Conservation (phyloP, 345 rosid genomes). For the Eucalyptus cloeziana region DNA sequence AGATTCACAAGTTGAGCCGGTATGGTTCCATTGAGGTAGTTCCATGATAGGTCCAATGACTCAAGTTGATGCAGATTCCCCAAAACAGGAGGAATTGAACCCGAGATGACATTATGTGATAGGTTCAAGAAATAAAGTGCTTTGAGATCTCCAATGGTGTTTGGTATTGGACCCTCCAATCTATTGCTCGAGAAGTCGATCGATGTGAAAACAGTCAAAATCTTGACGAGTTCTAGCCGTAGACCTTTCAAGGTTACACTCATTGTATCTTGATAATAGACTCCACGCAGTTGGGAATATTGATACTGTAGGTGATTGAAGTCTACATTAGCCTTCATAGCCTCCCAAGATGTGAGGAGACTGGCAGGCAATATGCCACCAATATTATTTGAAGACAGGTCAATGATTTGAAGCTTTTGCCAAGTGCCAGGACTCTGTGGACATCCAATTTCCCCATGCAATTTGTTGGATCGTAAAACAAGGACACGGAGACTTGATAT, state of each 20-base stretch:
- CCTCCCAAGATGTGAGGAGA: background rate
- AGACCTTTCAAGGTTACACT: slow-evolving; percentile 30
- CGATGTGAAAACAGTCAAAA: background rate
- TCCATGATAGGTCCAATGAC: slow-evolving; percentile 17
- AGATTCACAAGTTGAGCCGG: slow-evolving; percentile 9
- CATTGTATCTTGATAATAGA: background rate
- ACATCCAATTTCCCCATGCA: slow-evolving; percentile 19
- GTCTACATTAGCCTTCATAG: background rate
- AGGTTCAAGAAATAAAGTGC: slow-evolving; percentile 13
- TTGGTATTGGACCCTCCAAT: slow-evolving; percentile 3
- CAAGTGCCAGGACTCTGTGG: background rate
- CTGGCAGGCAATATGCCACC: background rate
- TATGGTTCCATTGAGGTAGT: slow-evolving; percentile 7
- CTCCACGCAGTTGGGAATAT: accelerated
- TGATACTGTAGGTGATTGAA: background rate
- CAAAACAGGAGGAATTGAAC: background rate
- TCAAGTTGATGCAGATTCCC: background rate
- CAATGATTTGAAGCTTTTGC: slow-evolving; percentile 26
- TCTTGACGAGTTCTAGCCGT: slow-evolving; percentile 4
- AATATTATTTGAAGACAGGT: slow-evolving; percentile 23
- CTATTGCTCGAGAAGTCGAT: background rate
- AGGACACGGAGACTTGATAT: slow-evolving; percentile 17
- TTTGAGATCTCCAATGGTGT: background rate
- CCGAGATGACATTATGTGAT: slow-evolving; percentile 2
- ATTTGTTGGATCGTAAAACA: slow-evolving; percentile 14